These are phyloP conservation scores for Claviceps humidiphila DNA, from an alignment of 2,329 filamentous ascomycete species.

Conservation along the genomic window DNA sequence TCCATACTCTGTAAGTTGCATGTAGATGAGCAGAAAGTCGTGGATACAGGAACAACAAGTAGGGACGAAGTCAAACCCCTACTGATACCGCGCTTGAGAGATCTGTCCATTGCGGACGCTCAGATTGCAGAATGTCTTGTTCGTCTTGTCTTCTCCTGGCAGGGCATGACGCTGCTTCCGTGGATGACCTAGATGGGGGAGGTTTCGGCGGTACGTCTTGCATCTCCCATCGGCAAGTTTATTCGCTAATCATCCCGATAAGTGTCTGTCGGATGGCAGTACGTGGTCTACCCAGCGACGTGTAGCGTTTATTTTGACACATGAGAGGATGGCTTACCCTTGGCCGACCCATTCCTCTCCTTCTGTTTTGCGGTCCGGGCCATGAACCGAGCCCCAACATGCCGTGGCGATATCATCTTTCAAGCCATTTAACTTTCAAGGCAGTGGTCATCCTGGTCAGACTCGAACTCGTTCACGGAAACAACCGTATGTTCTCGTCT, in stretches of 20 bases:
- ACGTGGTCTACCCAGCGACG: background rate
- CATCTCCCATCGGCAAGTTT: background rate
- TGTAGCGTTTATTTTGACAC: background rate
- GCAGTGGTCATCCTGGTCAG: background rate
- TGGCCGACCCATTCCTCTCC: constrained; percentile 1
- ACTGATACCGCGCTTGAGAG: too few relatives aligned
- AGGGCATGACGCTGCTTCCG: background rate
- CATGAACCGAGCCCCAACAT: background rate
- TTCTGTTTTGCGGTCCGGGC: background rate
- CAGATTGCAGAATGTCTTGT: background rate
- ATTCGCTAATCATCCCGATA: background rate
- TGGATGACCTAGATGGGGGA: background rate
- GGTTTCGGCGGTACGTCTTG: background rate
- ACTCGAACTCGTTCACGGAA: constrained; percentile 5
- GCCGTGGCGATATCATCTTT: background rate
- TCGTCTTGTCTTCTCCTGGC: background rate
- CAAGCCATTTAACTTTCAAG: background rate
- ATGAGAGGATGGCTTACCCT: background rate
- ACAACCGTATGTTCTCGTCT: constrained; percentile 1
- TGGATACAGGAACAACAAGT: too few relatives aligned
- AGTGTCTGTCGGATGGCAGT: background rate
- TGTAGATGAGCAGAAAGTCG: too few relatives aligned
- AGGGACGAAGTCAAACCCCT: too few relatives aligned
- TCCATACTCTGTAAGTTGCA: background rate
- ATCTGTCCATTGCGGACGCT: background rate